Base-by-base conservation (phyloP, 2,329 filamentous ascomycete genomes). In the Seiridium unicorne region DNA sequence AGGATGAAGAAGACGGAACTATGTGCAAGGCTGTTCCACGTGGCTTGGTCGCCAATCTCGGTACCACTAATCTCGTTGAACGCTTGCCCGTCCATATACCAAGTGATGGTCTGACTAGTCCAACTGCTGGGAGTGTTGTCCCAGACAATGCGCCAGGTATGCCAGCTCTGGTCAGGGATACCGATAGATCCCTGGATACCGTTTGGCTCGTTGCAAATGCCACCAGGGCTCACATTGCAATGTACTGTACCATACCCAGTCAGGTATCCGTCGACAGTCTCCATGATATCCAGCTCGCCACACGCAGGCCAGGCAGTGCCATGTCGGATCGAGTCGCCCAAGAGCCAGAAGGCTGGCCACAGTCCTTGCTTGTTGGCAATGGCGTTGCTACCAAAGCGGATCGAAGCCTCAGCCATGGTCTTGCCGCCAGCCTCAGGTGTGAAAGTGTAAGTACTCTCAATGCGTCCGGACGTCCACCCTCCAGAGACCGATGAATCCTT, bases 321-420 rank as follows among this genome's bases (percentile, higher is more conserved):
- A 60, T 76, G 66, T 48, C 78, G 73, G 67, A 74, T 79, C 1
- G 62, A 66, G 7, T 69, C 61, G 5, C 79, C 79, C 38, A 81
- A 72, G 31, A 74, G 68, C 79, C 78, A 81, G 63, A 81, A 81
- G 0, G 78, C 79, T 0, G 75, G 76, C 79, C 79, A 81, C 65
- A 80, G 77, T 18, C 78, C 77, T 53, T 72, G 63, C 61, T 77
- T 73, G 4, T 64, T 55, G 7, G 56, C 31, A 34, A 59, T 55
- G 1, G 70, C 40, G 18, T 67, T 66, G 57, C 32, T 58, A n/a
- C 76, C 73, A 3, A 81, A 64, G 64, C 70, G 73, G 61, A 81
- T 70, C 13, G 64, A 64, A 4, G 75, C 72, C 65, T 80, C 74
- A 56, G 79, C 70, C 58, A 73, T 72, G 55, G 80, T 61, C 57